Percentiles rank a stretch among this genome's conserved stretches.
These are phyloP conservation scores for Xerocomus minutiporus DNA, from an alignment of 1,284 basidiomycete genomes.

Conservation along the genomic window DNA sequence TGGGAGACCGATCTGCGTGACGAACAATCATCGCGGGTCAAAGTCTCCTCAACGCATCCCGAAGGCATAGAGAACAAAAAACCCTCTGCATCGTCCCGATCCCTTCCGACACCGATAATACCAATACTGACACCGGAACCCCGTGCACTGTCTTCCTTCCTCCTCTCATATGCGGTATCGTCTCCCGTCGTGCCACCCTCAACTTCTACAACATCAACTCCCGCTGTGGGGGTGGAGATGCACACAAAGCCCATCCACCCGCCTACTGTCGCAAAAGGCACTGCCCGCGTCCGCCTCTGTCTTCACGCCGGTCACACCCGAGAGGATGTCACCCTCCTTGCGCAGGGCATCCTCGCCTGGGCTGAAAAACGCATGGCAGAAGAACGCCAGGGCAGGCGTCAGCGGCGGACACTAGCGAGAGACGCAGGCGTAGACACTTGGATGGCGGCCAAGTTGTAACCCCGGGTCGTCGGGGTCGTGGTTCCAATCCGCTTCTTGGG, in stretches of 20 bases:
- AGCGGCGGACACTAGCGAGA: constrained; percentile 13
- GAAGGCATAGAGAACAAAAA: not conserved
- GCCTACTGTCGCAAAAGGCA: constrained; percentile 81
- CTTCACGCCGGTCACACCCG: constrained; percentile 71
- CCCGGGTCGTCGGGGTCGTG: not conserved
- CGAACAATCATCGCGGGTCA: not conserved
- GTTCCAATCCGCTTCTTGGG: not conserved
- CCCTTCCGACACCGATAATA: constrained; percentile 65
- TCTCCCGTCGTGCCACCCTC: not conserved
- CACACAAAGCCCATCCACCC: constrained; percentile 78
- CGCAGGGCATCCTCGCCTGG: constrained; percentile 51
- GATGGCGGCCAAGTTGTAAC: constrained; percentile 30
- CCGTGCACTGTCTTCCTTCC: constrained; percentile 62
- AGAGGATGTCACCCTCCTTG: constrained; percentile 58
- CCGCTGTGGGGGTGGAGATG: constrained; percentile 24
- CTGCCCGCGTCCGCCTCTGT: constrained; percentile 81
- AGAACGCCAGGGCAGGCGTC: not conserved
- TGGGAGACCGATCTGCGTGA: constrained; percentile 20
- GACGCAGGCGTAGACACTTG: constrained; percentile 20
- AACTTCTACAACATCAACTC: not conserved
- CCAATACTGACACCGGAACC: constrained; percentile 78
- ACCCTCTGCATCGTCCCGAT: not conserved
- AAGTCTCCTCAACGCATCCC: not conserved
- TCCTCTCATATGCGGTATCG: constrained; percentile 38
- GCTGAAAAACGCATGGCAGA: constrained; percentile 31